Conservation (phyloP, 352 stramenopile species). For the Globisporangium parvum region DNA sequence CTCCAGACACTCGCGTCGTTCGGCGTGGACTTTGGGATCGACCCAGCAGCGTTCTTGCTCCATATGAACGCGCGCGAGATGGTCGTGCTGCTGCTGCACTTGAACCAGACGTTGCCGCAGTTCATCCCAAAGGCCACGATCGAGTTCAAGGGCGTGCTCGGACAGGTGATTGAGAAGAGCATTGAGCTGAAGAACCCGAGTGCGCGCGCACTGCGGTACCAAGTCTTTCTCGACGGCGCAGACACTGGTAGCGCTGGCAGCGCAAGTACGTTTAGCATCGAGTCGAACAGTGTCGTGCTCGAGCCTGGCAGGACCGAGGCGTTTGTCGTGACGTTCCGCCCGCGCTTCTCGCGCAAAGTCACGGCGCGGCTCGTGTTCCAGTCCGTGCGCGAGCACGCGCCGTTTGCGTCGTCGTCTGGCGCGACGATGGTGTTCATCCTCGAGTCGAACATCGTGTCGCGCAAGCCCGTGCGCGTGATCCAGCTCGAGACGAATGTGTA, state of each 20-base stretch:
- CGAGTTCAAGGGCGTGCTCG: slow-evolving; percentile 87
- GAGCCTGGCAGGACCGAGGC: slow-evolving; percentile 66
- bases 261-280: slow-evolving; percentile 56
- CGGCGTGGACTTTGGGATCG: slow-evolving; percentile 77
- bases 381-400: slow-evolving; percentile 36
- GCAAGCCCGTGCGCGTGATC: slow-evolving; percentile 76
- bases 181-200: slow-evolving; percentile 93
- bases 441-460: slow-evolving; percentile 70
- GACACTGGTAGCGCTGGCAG: not conserved
- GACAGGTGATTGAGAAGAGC: slow-evolving; percentile 84
- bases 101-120: slow-evolving; percentile 88
- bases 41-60: slow-evolving; percentile 39
- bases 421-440: slow-evolving; percentile 90
- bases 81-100: slow-evolving; percentile 83
- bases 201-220: slow-evolving; percentile 74
- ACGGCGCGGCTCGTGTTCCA: slow-evolving; percentile 88
- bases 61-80: slow-evolving; percentile 62
- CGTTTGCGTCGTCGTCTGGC: slow-evolving; percentile 17
- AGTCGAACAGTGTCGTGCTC: slow-evolving; percentile 57
- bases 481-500: slow-evolving; percentile 76
- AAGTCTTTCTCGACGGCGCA: slow-evolving; percentile 79
- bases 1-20: slow-evolving; percentile 59
- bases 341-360: slow-evolving; percentile 81
- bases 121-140: slow-evolving; percentile 92
- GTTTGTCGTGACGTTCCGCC: slow-evolving; percentile 81